Base-by-base conservation (phyloP, 345 rosid genomes). In the Hirschfeldia incana region DNA sequence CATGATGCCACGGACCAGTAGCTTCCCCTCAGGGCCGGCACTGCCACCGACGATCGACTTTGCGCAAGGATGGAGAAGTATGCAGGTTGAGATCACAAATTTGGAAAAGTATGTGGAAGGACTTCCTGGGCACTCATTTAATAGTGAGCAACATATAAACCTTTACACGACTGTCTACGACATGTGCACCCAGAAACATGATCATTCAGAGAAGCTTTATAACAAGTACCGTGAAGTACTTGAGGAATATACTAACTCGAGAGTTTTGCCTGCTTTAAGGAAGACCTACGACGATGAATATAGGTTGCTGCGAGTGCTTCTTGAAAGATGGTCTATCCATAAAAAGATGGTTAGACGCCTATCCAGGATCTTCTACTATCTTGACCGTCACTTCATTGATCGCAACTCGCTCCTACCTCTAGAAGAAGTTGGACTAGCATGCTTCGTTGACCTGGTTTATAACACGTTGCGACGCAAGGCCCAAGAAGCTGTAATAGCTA, bases 121-220 rank as follows among this genome's bases (percentile, higher is more conserved):
- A 33, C 26, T 66, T 4, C 73, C 78, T 0, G 92, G 86, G 83
- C 85, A 7, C 89, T 3, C 78, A 17, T 3, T 21, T 21, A 21
- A 21, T 21, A 21, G 21, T 21, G 21, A 21, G 21, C 21, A 21
- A 21, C 21, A 84, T 91, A 61, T 89, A 89, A 86, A 87, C 82
- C 91, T 94, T 69, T 92, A 89, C 80, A 86, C 85, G 97, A 89
- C 89, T 1, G 87, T 89, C 33, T 87, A 90, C 81, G 79, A 83
- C 46, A 87, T 94, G 98, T 94, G 97, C 69, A 87, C 89, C 5
- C 94, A 13, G n/a, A 90, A 79, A 89, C 93, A 86, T 72, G 89
- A 94, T 75, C 92, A 86, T 64, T 89, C 97, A 10, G 89, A 86
- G 66, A 93, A 89, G 85, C 90, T 92, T 36, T 94, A 94, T 79